phyloP scores from a whole-genome alignment of 257 asterid species.

The Orobanche coerulescens region DNA sequence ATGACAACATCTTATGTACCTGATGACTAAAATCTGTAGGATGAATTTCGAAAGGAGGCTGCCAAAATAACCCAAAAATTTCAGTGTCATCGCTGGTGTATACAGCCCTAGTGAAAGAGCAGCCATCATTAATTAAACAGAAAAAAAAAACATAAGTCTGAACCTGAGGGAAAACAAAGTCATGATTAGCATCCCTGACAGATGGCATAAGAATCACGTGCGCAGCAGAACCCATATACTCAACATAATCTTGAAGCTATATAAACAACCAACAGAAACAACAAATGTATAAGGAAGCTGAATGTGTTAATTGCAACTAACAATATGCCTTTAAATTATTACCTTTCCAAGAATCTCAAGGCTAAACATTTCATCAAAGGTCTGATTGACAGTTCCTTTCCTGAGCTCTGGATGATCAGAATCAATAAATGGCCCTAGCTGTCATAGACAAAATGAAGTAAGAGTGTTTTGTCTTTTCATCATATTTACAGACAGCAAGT shows the following conservation, averaged over 20 bases:
- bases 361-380: conserved; percentile 67
- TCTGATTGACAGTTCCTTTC: conserved; percentile 54
- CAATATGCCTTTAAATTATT: conserved; percentile 12
- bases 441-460: conserved; percentile 34
- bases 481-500: conserved; percentile 14
- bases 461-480: conserved; percentile 7
- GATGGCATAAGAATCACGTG: conserved; percentile 85
- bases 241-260: conserved; percentile 91
- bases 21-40: conserved; percentile 49
- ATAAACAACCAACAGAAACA: conserved; percentile 23
- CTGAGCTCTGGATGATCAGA: conserved; percentile 81
- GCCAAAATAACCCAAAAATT: conserved; percentile 29
- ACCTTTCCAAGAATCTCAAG: conserved; percentile 85
- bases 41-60: conserved; percentile 76
- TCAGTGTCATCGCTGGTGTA: conserved; percentile 10
- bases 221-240: conserved; percentile 82
- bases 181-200: conserved; percentile 88
- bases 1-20: conserved; percentile 36
- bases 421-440: conserved; percentile 93
- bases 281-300: conserved; percentile 9
- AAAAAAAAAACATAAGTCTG: background rate
- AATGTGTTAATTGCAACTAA: conserved; percentile 13
- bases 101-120: conserved; percentile 11
- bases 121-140: conserved; percentile 14
- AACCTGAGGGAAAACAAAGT: conserved; percentile 91